A percentile compares a stretch with the other conserved stretches of the same genome.
Evolutionary conservation across 371 early-diverging fungal species (phyloP).

Genomic region (Gilbertella persicaria): DNA sequence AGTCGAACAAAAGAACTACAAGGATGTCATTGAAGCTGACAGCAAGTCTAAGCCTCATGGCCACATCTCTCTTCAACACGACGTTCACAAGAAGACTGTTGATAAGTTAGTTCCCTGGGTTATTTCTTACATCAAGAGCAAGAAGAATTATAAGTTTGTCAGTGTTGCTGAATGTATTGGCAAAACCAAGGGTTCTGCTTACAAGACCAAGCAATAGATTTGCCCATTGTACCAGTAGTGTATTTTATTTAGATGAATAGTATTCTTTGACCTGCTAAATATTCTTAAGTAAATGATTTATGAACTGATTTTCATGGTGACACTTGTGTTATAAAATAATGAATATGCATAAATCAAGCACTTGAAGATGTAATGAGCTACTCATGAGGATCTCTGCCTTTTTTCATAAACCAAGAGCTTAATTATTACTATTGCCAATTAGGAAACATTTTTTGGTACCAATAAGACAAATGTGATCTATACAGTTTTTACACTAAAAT

Average conservation of each 20-base stretch:
- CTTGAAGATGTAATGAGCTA: too few relatives aligned
- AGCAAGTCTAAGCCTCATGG: slow-evolving; percentile 23
- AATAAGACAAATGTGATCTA: too few relatives aligned
- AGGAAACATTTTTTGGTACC: too few relatives aligned
- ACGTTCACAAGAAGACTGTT: slow-evolving; percentile 52
- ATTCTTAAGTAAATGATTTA: too few relatives aligned
- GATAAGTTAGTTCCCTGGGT: slow-evolving; percentile 41
- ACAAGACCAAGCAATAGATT: slow-evolving; percentile 16
- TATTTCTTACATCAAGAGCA: slow-evolving; percentile 39
- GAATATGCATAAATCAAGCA: too few relatives aligned
- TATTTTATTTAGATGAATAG: background rate
- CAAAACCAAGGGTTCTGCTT: slow-evolving; percentile 26
- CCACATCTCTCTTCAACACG: slow-evolving; percentile 34
- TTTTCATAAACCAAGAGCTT: too few relatives aligned
- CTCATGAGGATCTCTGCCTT: too few relatives aligned
- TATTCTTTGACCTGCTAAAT: background rate
- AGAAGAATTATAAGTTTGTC: slow-evolving; percentile 44
- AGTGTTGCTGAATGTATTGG: slow-evolving; percentile 50
- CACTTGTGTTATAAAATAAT: too few relatives aligned
- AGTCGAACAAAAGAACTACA: slow-evolving; percentile 17
- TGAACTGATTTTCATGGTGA: too few relatives aligned
- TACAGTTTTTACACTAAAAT: too few relatives aligned
- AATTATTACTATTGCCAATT: too few relatives aligned
- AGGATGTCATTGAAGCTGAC: slow-evolving; percentile 26
- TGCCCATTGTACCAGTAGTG: background rate